phyloP scores from a whole-genome alignment of 1,284 basidiomycete genomes.

The Agaricales sp. region DNA sequence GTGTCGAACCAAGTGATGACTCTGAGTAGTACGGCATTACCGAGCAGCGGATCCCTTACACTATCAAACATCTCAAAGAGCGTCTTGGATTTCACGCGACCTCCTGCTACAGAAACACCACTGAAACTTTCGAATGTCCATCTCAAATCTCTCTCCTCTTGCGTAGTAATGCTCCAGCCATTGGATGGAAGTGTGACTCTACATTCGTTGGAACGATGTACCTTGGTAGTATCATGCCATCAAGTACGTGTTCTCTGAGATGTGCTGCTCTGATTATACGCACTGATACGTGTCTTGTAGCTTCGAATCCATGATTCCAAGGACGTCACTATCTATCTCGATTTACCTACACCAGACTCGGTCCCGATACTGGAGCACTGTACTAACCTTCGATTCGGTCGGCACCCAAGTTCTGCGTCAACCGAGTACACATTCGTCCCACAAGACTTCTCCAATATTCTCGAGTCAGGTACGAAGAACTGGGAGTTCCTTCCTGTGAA shows the following conservation, averaged over 20 bases:
- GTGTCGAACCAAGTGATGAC: background rate
- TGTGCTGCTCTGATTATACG: background rate
- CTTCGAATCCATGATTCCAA: constrained; percentile 73
- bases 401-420: background rate
- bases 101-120: constrained; percentile 15
- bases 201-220: constrained; percentile 46
- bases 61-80: background rate
- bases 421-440: background rate
- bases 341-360: background rate
- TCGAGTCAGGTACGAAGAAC: background rate
- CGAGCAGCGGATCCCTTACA: background rate
- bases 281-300: constrained; percentile 25
- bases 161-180: constrained; percentile 50
- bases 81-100: background rate
- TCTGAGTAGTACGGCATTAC: background rate
- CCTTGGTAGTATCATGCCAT: constrained; percentile 63
- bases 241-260: constrained; percentile 39
- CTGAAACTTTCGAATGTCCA: constrained; percentile 68
- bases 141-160: constrained; percentile 39
- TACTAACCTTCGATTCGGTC: background rate
- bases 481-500: background rate
- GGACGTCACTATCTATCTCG: constrained; percentile 26
- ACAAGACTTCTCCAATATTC: background rate
- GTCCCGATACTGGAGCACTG: background rate
- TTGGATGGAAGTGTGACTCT: constrained; percentile 64